Evolutionary conservation across 2,329 filamentous ascomycete species (phyloP).

Genomic region (Nothopassalora personata): DNA sequence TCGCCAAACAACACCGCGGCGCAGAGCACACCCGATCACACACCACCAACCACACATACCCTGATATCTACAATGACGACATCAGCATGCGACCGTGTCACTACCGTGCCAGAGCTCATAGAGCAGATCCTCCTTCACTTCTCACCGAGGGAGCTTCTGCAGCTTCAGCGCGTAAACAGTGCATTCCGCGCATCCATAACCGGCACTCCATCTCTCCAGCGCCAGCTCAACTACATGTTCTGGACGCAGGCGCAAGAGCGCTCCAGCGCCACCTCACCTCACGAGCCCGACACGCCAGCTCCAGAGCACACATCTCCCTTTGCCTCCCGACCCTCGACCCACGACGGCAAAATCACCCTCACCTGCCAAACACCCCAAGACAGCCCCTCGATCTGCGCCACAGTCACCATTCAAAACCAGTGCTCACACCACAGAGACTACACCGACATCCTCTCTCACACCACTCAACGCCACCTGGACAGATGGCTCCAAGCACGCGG

Average conservation of each 20-base stretch:
- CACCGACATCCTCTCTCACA: no score
- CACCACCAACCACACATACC: not conserved
- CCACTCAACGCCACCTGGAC: no score
- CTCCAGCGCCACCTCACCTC: not conserved
- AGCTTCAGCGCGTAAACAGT: not conserved
- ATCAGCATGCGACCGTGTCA: not conserved
- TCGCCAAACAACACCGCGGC: not conserved
- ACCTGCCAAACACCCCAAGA: no score
- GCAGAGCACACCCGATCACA: not conserved
- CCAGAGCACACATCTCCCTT: not conserved
- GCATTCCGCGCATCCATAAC: not conserved
- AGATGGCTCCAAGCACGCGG: no score
- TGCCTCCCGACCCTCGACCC: not conserved
- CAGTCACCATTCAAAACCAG: no score
- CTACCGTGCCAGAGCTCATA: not conserved
- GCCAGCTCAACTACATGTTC: not conserved
- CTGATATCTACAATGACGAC: not conserved
- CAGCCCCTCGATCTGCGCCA: no score
- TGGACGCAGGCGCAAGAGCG: no score
- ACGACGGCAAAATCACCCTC: not conserved
- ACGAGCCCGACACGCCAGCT: not conserved
- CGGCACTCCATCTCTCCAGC: not conserved
- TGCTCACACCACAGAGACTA: no score
- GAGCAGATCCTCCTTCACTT: not conserved
- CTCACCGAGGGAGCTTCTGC: not conserved